phyloP scores from a whole-genome alignment of 768 basidiomycete species.

The Suillus brevipes region DNA sequence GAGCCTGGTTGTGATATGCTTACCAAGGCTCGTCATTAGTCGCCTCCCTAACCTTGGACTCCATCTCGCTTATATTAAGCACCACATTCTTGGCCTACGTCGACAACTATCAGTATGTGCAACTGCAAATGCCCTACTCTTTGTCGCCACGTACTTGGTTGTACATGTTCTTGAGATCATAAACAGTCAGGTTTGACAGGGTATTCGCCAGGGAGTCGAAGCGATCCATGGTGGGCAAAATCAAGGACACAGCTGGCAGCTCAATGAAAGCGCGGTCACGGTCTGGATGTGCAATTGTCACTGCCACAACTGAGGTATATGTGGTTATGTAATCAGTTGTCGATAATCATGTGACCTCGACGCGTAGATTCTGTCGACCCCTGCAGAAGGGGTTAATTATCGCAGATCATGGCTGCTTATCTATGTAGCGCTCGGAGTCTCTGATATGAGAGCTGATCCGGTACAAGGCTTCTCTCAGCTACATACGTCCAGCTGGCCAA shows the following conservation, averaged over 20 bases:
- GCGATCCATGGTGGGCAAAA: constrained; percentile 64
- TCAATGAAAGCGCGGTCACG: not conserved
- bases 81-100: constrained; percentile 93
- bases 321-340: constrained; percentile 11
- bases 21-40: constrained; percentile 99
- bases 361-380: constrained; percentile 21
- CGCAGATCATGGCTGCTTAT: constrained; percentile 7
- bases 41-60: constrained; percentile 93
- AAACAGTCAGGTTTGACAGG: constrained; percentile 82
- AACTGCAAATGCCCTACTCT: constrained; percentile 9
- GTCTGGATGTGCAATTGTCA: not conserved
- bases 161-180: constrained; percentile 94
- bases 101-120: constrained; percentile 7
- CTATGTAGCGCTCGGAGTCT: not conserved
- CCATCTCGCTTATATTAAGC: constrained; percentile 95
- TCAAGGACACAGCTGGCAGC: constrained; percentile 5
- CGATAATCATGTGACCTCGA: constrained; percentile 8
- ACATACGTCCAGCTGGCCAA: not conserved
- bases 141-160: constrained; percentile 63
- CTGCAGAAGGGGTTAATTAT: constrained; percentile 13
- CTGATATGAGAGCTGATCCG: not conserved
- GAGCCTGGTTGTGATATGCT: constrained; percentile 24
- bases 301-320: not conserved
- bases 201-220: constrained; percentile 73
- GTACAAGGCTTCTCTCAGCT: not conserved